phyloP scores from a whole-genome alignment of 2,329 filamentous ascomycete species.

The Anthostomella pinea region DNA sequence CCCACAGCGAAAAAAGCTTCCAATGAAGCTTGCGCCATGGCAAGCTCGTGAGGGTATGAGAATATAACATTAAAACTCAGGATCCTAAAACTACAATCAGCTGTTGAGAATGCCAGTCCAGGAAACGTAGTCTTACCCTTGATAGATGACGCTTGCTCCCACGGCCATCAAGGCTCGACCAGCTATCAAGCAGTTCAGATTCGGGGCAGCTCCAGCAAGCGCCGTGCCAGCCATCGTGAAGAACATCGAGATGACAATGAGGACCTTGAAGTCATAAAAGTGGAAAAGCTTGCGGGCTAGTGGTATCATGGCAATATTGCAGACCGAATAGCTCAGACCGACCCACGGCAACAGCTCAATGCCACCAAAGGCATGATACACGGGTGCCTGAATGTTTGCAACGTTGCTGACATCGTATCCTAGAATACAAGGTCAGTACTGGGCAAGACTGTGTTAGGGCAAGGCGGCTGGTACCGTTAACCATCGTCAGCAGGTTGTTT shows the following conservation, averaged over 20 bases:
- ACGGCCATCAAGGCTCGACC: slow-evolving; percentile 34
- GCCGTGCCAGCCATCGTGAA: slow-evolving; percentile 22
- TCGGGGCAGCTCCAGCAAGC: slow-evolving; percentile 30
- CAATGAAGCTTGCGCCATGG: slow-evolving; percentile 18
- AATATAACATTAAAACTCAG: slow-evolving; percentile 23
- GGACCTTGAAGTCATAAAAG: slow-evolving; percentile 31
- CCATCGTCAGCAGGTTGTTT: slow-evolving; percentile 17
- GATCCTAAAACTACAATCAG: slow-evolving; percentile 10
- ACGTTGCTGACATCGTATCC: slow-evolving; percentile 44
- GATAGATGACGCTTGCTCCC: slow-evolving; percentile 32
- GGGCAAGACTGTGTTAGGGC: not conserved
- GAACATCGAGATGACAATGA: slow-evolving; percentile 24
- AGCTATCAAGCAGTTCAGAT: slow-evolving; percentile 31
- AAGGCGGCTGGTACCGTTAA: slow-evolving; percentile 17
- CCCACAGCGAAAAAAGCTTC: slow-evolving; percentile 28
- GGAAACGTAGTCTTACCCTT: slow-evolving; percentile 22
- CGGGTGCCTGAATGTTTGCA: slow-evolving; percentile 54
- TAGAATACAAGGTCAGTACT: slow-evolving; percentile 16
- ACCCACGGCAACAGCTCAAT: slow-evolving; percentile 40
- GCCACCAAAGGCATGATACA: slow-evolving; percentile 49
- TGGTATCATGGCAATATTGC: slow-evolving; percentile 33
- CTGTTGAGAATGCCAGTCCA: not conserved
- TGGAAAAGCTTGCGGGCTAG: slow-evolving; percentile 33
- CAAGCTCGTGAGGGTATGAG: slow-evolving; percentile 19
- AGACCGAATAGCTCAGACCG: slow-evolving; percentile 34